phyloP scores from a whole-genome alignment of 202 grass and related monocot genomes.

The Miscanthus sacchariflorus region DNA sequence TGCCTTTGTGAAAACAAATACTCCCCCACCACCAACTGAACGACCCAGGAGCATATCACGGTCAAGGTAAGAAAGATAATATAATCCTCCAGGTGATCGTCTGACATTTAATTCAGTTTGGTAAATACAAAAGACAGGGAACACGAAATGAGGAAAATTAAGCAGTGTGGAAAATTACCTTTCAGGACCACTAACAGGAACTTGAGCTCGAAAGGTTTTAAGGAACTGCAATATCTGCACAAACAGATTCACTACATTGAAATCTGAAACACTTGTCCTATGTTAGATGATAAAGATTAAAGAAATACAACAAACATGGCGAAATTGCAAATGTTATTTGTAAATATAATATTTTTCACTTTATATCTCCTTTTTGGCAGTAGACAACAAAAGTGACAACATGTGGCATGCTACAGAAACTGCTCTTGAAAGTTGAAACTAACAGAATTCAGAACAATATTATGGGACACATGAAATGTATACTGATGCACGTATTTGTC shows the following conservation, averaged over 20 bases:
- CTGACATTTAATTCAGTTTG: slow-evolving; percentile 56
- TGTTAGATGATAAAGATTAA: slow-evolving; percentile 8
- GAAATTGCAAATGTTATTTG: neutral
- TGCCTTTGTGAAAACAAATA: slow-evolving; percentile 94
- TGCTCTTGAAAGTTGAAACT: slow-evolving; percentile 31
- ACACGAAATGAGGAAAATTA: neutral
- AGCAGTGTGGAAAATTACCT: slow-evolving; percentile 54
- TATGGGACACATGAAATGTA: neutral
- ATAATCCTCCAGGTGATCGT: slow-evolving; percentile 86
- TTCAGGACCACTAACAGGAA: slow-evolving; percentile 77
- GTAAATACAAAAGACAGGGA: slow-evolving; percentile 36
- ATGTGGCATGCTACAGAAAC: neutral
- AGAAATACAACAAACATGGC: neutral
- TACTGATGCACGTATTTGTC: neutral
- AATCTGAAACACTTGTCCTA: neutral
- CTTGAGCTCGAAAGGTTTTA: slow-evolving; percentile 83
- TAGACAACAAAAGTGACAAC: slow-evolving; percentile 9
- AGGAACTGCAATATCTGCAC: slow-evolving; percentile 93
- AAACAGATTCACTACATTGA: neutral
- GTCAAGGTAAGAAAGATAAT: slow-evolving; percentile 95
- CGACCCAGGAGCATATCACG: slow-evolving; percentile 91
- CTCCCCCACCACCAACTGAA: slow-evolving; percentile 77
- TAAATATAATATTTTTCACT: neutral
- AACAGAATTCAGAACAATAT: slow-evolving; percentile 6
- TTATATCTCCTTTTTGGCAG: neutral